These are phyloP conservation scores for Citrullus amarus DNA, from an alignment of 306 rosid genomes.

Conservation along the genomic window DNA sequence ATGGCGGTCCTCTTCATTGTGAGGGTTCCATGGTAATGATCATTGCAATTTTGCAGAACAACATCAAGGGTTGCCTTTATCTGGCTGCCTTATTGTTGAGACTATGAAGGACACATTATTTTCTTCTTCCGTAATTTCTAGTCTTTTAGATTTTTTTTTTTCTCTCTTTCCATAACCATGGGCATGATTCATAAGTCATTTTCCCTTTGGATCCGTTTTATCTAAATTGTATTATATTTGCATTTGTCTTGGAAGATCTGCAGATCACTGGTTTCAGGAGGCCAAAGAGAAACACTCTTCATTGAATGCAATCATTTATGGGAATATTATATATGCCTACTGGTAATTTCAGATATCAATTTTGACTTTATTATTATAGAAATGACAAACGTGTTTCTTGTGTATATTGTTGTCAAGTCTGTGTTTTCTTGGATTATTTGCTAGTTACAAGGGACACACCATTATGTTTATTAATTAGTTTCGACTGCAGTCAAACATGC, in stretches of 20 bases:
- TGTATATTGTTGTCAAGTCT: neutral
- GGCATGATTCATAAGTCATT: neutral
- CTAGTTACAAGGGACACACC: neutral
- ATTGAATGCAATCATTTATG: conserved; percentile 76
- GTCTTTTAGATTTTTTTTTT: neutral
- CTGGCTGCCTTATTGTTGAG: neutral
- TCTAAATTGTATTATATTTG: conserved; percentile 26
- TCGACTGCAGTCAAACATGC: conserved; percentile 53
- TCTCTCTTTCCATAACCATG: neutral
- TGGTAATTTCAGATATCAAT: conserved; percentile 44
- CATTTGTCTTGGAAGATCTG: conserved; percentile 72
- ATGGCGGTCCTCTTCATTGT: neutral
- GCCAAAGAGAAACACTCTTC: conserved; percentile 62
- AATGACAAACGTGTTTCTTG: neutral
- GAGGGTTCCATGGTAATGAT: neutral
- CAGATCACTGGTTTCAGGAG: conserved; percentile 91
- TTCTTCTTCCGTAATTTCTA: neutral
- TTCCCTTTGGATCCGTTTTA: neutral
- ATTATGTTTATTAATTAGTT: neutral
- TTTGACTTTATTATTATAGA: neutral
- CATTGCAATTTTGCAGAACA: neutral
- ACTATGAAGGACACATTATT: neutral
- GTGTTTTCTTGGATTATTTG: neutral
- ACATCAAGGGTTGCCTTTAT: neutral
- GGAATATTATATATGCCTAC: conserved; percentile 80